Conservation (phyloP, 1,284 basidiomycete genomes). For the Xerocomus nothofagi region DNA sequence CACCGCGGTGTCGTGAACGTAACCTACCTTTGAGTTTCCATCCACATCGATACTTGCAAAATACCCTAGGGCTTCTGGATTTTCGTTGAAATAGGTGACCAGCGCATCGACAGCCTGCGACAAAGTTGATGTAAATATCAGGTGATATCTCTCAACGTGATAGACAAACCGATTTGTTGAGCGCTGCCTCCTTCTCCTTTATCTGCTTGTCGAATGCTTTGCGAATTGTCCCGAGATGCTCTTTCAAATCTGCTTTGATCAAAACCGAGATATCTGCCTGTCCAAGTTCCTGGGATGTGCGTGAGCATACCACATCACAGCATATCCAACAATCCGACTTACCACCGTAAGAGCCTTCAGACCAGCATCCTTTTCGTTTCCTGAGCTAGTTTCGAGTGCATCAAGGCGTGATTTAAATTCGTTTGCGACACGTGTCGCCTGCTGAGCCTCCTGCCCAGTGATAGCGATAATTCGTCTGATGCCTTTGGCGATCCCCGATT, state of each 20-base stretch:
- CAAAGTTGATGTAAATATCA: neutral
- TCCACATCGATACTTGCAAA: slow-evolving; percentile 71
- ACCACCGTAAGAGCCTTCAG: slow-evolving; percentile 83
- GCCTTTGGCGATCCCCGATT: slow-evolving; percentile 97
- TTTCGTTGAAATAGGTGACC: slow-evolving; percentile 72
- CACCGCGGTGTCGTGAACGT: neutral
- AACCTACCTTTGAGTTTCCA: slow-evolving; percentile 76
- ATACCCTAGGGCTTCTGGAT: slow-evolving; percentile 69
- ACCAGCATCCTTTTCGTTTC: slow-evolving; percentile 82
- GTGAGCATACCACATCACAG: slow-evolving; percentile 6
- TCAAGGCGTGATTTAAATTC: slow-evolving; percentile 67
- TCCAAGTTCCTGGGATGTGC: slow-evolving; percentile 71
- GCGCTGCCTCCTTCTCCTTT: slow-evolving; percentile 80
- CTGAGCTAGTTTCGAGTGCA: slow-evolving; percentile 62
- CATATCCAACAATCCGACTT: slow-evolving; percentile 33
- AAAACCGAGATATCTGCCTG: slow-evolving; percentile 88
- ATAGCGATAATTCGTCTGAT: slow-evolving; percentile 94
- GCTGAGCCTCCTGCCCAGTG: slow-evolving; percentile 90
- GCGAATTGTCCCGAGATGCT: slow-evolving; percentile 69
- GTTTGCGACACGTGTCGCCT: slow-evolving; percentile 73
- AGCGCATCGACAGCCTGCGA: slow-evolving; percentile 71
- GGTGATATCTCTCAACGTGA: neutral
- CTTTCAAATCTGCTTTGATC: slow-evolving; percentile 79
- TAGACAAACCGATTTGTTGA: slow-evolving; percentile 72
- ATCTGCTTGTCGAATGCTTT: slow-evolving; percentile 85